These are phyloP conservation scores for Tolypocladium sp. DNA, from an alignment of 2,329 filamentous ascomycete species.

Conservation along the genomic window DNA sequence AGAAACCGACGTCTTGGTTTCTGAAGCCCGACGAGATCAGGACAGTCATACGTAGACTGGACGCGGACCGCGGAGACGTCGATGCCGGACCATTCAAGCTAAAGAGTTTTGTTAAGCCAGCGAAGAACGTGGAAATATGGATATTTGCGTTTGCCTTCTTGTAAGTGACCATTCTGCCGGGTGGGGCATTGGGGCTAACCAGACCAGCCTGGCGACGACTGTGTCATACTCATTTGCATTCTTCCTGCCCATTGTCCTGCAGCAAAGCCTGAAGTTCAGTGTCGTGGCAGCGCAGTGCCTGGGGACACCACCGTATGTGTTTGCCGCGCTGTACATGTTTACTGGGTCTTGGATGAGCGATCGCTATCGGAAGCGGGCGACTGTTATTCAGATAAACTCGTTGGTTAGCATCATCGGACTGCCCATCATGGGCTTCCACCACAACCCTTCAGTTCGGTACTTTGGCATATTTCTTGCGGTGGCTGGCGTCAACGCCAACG, in stretches of 20 bases:
- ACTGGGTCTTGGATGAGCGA: constrained; percentile 10
- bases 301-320: constrained; percentile 14
- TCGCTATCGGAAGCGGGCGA: constrained; percentile 10
- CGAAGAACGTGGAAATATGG: neutral
- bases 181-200: too few species aligned
- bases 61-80: neutral
- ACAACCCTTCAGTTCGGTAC: constrained; percentile 8
- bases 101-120: neutral
- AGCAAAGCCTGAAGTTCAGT: constrained; percentile 7
- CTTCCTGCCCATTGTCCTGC: constrained; percentile 13
- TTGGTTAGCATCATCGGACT: constrained; percentile 8
- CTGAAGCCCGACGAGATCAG: too few species aligned
- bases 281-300: constrained; percentile 10
- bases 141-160: neutral
- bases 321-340: constrained; percentile 11
- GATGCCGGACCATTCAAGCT: neutral
- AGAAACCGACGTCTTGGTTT: neutral
- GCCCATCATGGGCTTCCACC: constrained; percentile 5
- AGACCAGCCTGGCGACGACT: neutral
- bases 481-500: constrained; percentile 8
- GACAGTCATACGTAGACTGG: neutral
- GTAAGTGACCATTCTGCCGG: neutral
- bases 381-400: constrained; percentile 9
- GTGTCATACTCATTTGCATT: constrained; percentile 10
- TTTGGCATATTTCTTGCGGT: constrained; percentile 12